Base-by-base conservation (phyloP, 805 yeast species). In the Kodamaea kaohsiungensis region DNA sequence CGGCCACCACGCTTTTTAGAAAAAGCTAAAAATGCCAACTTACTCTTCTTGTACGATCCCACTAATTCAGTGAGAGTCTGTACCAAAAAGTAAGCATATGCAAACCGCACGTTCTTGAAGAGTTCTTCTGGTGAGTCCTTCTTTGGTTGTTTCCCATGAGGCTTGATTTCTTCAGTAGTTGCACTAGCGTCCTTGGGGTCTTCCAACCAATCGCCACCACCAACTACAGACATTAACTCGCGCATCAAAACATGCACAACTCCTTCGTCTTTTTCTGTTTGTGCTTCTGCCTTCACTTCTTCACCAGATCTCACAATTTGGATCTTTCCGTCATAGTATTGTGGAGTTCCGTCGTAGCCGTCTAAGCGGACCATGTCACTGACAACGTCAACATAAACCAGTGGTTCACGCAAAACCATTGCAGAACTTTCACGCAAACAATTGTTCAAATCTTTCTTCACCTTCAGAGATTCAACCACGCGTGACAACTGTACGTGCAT, bases 1-100 rank as follows among this genome's bases (percentile, higher is more conserved):
- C 45, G 45, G 4, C 45, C 45, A 96, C 96, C 62, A 51, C 62
- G 52, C 56, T 55, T 66, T 74, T 85, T 87, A 1, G 93, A 84
- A 60, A 83, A 92, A 0, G 93, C 85, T 53, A 91, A 71, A 62
- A 92, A 88, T 61, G 91, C 97, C 49, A 88, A 78, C 66, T 92
- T 92, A 49, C 91, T 83, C 57, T 85, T 86, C 57, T 86, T 87
- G 65, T 91, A 92, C 1, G 97, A 88, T 1, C 86, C 82, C 7
- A 92, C 68, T 7, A 91, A 70, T 60, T 92, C 98, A 0, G 85
- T 79, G 40, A 91, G 68, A 0, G 83, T 70, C 59, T 85, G 89
- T 40, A 92, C 70, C 47, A 92, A 68, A 66, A 86, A 91, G 45
- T 86, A 79, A 55, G 85, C 83, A 61, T 88, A 86, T 0, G 85